Evolutionary conservation across 495 filamentous ascomycete genomes (phyloP).

Genomic region (Podospora pseudoanserina): DNA sequence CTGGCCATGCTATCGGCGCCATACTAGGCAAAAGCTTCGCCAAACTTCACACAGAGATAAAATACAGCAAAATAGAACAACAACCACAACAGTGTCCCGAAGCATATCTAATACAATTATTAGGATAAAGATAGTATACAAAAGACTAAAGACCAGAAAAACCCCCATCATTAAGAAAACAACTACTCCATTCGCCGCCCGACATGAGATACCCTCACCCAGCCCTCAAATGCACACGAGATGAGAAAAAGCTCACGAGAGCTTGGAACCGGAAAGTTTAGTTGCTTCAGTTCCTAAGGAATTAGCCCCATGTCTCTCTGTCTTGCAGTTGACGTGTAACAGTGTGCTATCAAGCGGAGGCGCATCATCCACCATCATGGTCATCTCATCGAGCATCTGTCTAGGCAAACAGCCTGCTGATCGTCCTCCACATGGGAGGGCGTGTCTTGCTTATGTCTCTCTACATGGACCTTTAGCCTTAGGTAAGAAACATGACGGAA

Average conservation of each 20-base stretch:
- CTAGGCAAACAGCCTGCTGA: constrained; percentile 6
- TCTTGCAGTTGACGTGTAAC: constrained; percentile 8
- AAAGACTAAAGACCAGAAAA: neutral
- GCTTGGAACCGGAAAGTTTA: constrained; percentile 18
- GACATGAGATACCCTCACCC: neutral
- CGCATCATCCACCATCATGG: constrained; percentile 1
- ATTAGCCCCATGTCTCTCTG: constrained; percentile 30
- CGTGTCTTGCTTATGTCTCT: constrained; percentile 32
- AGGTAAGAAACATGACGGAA: constrained; percentile 27
- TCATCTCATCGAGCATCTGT: neutral
- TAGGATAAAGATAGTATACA: constrained; percentile 8
- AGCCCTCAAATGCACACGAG: neutral
- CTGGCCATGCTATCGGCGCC: neutral
- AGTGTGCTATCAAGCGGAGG: neutral
- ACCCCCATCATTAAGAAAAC: neutral
- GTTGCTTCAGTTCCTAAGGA: constrained; percentile 40
- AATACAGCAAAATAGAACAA: neutral
- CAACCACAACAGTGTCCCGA: neutral
- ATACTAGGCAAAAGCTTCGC: constrained; percentile 2
- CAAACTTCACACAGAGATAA: neutral
- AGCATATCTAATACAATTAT: neutral
- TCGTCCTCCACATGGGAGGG: constrained; percentile 1
- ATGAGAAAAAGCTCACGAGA: constrained; percentile 1
- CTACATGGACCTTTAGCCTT: constrained; percentile 38
- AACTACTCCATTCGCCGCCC: neutral